Percentiles rank a stretch among this genome's conserved stretches.
These are phyloP conservation scores for Ilex aquifolium DNA, from an alignment of 257 asterid genomes.

Conservation along the genomic window DNA sequence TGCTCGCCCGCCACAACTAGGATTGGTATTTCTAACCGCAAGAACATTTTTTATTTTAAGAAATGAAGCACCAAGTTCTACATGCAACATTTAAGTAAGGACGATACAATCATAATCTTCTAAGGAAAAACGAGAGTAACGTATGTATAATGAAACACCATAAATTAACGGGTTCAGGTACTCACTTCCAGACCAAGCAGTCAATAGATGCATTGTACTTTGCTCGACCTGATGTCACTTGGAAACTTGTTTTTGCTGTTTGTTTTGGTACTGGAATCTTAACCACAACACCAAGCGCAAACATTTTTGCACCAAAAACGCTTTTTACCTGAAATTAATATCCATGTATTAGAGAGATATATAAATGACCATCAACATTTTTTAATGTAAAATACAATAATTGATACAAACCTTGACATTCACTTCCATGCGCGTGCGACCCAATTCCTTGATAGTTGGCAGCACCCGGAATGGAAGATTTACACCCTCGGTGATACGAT, in stretches of 20 bases:
- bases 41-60: too few relatives aligned
- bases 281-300: slow-evolving; percentile 96
- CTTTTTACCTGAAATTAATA: slow-evolving; percentile 73
- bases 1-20: too few relatives aligned
- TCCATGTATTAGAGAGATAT: background rate
- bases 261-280: slow-evolving; percentile 99
- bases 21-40: too few relatives aligned
- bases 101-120: too few relatives aligned
- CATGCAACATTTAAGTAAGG: too few relatives aligned
- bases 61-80: too few relatives aligned
- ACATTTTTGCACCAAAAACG: slow-evolving; percentile 99
- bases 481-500: slow-evolving; percentile 98
- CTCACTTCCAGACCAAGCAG: slow-evolving; percentile 99
- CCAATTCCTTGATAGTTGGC: slow-evolving; percentile 98
- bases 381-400: slow-evolving; percentile 6
- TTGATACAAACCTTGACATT: slow-evolving; percentile 81
- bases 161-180: background rate
- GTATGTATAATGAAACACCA: too few relatives aligned
- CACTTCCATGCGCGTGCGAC: slow-evolving; percentile 99
- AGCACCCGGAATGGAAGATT: slow-evolving; percentile 97
- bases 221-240: slow-evolving; percentile 97
- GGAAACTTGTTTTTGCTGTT: slow-evolving; percentile 96
- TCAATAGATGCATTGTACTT: slow-evolving; percentile 93
- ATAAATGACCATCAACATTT: background rate
- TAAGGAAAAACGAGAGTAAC: too few relatives aligned